phyloP scores from a whole-genome alignment of 768 basidiomycete species.

The Tubosaeta sp. region DNA sequence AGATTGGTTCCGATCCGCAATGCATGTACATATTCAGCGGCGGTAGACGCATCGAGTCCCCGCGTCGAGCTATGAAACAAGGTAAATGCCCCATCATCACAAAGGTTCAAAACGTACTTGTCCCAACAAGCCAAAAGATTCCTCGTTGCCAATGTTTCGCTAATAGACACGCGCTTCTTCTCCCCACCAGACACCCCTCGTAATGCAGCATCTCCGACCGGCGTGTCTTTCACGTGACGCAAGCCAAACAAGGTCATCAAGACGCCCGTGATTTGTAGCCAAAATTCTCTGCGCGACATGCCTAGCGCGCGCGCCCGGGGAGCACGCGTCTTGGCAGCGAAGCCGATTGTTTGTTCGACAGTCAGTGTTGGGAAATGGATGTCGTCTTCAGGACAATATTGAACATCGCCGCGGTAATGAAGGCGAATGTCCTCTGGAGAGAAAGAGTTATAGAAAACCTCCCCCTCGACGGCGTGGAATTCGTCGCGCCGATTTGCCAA shows the following conservation, averaged over 20 bases:
- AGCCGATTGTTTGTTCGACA: constrained; percentile 69
- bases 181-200: constrained; percentile 74
- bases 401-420: constrained; percentile 74
- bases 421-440: constrained; percentile 57
- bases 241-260: constrained; percentile 73
- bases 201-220: constrained; percentile 76
- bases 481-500: constrained; percentile 73
- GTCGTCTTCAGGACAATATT: constrained; percentile 52
- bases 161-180: constrained; percentile 79
- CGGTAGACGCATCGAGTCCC: constrained; percentile 66
- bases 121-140: constrained; percentile 78
- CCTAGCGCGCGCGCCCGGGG: constrained; percentile 50
- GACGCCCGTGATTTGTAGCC: constrained; percentile 36
- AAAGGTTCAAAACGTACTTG: constrained; percentile 40
- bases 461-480: constrained; percentile 63
- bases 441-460: constrained; percentile 74
- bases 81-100: constrained; percentile 43
- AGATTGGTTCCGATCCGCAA: constrained; percentile 65
- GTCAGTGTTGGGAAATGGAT: constrained; percentile 46
- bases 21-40: constrained; percentile 68
- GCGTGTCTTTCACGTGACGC: constrained; percentile 65
- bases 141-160: constrained; percentile 67
- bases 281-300: constrained; percentile 33
- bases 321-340: constrained; percentile 64
- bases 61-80: constrained; percentile 51